These are phyloP conservation scores for Hericium erinaceus DNA, from an alignment of 768 basidiomycete genomes.

Conservation along the genomic window DNA sequence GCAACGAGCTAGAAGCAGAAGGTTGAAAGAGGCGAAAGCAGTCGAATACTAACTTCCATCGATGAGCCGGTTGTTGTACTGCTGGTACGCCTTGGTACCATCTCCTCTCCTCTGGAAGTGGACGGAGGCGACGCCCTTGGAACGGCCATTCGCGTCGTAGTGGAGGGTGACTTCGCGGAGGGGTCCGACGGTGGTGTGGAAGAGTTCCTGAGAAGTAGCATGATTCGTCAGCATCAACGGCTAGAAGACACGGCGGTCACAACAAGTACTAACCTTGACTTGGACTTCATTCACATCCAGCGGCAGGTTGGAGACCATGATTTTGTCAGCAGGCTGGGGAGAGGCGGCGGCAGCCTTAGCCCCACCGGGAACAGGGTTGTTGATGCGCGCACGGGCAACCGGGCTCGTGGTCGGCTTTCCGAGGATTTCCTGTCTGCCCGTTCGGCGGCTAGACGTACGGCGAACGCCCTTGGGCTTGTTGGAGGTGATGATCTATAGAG, in stretches of 20 bases:
- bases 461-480: conserved; percentile 34
- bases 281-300: conserved; percentile 87
- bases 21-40: conserved; percentile 26
- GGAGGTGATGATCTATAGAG: conserved; percentile 53
- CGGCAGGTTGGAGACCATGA: conserved; percentile 93
- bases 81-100: conserved; percentile 83
- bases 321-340: conserved; percentile 63
- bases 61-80: conserved; percentile 98
- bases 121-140: conserved; percentile 85
- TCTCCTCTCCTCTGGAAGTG: conserved; percentile 82
- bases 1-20: conserved; percentile 18
- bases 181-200: conserved; percentile 83
- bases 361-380: conserved; percentile 28
- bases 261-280: conserved; percentile 61
- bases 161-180: conserved; percentile 76
- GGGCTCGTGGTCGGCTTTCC: conserved; percentile 43
- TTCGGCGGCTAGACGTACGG: conserved; percentile 35
- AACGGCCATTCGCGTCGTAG: conserved; percentile 78
- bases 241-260: neutral
- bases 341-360: conserved; percentile 30
- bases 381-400: conserved; percentile 41
- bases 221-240: neutral
- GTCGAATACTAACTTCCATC: conserved; percentile 98
- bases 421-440: conserved; percentile 49
- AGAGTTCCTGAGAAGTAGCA: conserved; percentile 64